Percentiles rank a stretch among this genome's conserved stretches.
These are phyloP conservation scores for Massariosphaeria phaeospora DNA, from an alignment of 495 filamentous ascomycete genomes.

Conservation along the genomic window DNA sequence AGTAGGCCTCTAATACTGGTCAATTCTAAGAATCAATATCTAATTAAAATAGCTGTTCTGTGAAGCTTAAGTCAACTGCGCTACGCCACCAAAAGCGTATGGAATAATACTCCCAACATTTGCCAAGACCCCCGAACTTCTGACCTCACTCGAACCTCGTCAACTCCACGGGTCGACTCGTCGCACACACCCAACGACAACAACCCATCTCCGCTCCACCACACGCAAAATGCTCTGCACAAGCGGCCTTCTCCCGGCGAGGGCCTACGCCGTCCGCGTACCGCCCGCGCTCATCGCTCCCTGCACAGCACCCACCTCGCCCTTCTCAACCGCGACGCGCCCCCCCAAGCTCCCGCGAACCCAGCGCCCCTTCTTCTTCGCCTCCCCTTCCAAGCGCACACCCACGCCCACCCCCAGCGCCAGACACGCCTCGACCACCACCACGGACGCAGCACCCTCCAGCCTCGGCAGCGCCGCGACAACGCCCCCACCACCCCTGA, in stretches of 20 bases:
- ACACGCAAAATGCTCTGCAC: slow-evolving; percentile 18
- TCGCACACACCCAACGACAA: not conserved
- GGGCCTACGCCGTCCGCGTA: slow-evolving; percentile 18
- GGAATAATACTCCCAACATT: too few species aligned
- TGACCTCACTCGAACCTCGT: slow-evolving; percentile 15
- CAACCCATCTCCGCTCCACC: slow-evolving; percentile 16
- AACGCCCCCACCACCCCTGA: not conserved
- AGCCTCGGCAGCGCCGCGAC: not conserved
- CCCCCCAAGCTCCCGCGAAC: slow-evolving; percentile 20
- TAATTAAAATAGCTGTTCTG: too few species aligned
- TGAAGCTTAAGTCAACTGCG: too few species aligned
- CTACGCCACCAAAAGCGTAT: not conserved
- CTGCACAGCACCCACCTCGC: slow-evolving; percentile 10
- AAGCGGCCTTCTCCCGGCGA: slow-evolving; percentile 17
- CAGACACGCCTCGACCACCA: slow-evolving; percentile 42
- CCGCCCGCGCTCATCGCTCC: slow-evolving; percentile 14
- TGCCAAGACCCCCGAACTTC: slow-evolving; percentile 12
- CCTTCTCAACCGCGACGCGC: slow-evolving; percentile 21
- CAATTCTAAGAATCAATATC: too few species aligned
- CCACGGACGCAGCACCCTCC: slow-evolving; percentile 3
- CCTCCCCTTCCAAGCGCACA: not conserved
- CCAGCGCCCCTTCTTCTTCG: slow-evolving; percentile 4
- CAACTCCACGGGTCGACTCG: too few species aligned
- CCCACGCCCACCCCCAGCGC: not conserved
- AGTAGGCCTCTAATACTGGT: too few species aligned